These are phyloP conservation scores for Aspergillus sclerotioniger DNA, from an alignment of 495 filamentous ascomycete genomes.

Conservation along the genomic window DNA sequence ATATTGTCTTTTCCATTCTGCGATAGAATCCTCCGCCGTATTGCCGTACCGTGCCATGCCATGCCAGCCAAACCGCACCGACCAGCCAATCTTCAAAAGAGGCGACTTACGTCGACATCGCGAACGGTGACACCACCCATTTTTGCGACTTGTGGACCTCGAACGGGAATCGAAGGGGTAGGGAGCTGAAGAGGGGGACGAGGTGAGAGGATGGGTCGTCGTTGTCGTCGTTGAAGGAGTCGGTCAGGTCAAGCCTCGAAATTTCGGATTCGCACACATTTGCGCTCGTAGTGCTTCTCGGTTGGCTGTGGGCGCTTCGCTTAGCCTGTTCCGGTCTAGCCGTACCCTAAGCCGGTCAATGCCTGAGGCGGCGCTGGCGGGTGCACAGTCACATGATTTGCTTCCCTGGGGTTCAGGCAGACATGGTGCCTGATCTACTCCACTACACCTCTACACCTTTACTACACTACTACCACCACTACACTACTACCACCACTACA, in stretches of 20 bases:
- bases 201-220: conserved; percentile 35
- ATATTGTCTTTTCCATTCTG: neutral
- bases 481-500: neutral
- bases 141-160: conserved; percentile 55
- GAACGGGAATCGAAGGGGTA: conserved; percentile 27
- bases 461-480: neutral
- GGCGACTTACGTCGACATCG: conserved; percentile 80
- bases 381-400: neutral
- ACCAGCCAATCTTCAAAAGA: conserved; percentile 27
- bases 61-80: conserved; percentile 13
- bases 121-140: conserved; percentile 87
- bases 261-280: conserved; percentile 40
- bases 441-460: neutral
- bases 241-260: conserved; percentile 42
- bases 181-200: conserved; percentile 37
- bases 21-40: neutral
- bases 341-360: conserved; percentile 39
- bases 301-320: conserved; percentile 44
- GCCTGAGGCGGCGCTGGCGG: conserved; percentile 17
- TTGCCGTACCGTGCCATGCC: conserved; percentile 4
- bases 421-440: neutral
- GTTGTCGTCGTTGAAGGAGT: conserved; percentile 40
- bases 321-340: conserved; percentile 45
- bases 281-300: conserved; percentile 26
- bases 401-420: neutral